Conservation (phyloP, 2,329 filamentous ascomycete genomes). For the Rhynchosporium agropyri region DNA sequence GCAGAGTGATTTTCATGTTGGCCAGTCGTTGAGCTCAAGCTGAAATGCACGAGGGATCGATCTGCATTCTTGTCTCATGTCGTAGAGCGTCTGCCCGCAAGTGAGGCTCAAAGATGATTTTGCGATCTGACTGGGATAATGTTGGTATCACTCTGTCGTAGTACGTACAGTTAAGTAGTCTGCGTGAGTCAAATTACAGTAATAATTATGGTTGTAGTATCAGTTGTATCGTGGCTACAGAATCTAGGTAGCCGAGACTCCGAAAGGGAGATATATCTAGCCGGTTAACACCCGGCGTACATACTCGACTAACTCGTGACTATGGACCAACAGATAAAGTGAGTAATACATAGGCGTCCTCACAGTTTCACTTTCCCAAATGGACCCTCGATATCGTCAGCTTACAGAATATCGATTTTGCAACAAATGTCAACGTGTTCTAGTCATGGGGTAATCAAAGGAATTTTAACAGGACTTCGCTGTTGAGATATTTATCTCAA, state of each 20-base stretch:
- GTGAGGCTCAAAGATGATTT: constrained; percentile 4
- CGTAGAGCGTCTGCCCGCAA: not conserved
- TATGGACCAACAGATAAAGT: not conserved
- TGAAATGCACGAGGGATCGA: constrained; percentile 6
- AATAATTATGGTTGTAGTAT: no score
- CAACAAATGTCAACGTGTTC: constrained; percentile 16
- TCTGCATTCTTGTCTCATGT: not conserved
- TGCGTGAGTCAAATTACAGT: no score
- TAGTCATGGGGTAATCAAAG: constrained; percentile 10
- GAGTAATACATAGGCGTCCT: not conserved
- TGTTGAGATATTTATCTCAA: not conserved
- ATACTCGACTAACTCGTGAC: no score
- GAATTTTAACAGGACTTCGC: constrained; percentile 1
- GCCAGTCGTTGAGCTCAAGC: constrained; percentile 3
- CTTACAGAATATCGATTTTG: not conserved
- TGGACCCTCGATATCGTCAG: not conserved
- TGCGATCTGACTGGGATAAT: constrained; percentile 2
- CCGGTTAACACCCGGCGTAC: no score
- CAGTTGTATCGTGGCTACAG: no score
- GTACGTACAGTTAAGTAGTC: no score
- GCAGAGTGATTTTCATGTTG: not conserved
- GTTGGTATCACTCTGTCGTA: not conserved
- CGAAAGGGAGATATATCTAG: no score
- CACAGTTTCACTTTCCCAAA: not conserved
- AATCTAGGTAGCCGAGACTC: no score